Conservation (phyloP, 2,329 filamentous ascomycete species). For the Lizonia empirigonia region DNA sequence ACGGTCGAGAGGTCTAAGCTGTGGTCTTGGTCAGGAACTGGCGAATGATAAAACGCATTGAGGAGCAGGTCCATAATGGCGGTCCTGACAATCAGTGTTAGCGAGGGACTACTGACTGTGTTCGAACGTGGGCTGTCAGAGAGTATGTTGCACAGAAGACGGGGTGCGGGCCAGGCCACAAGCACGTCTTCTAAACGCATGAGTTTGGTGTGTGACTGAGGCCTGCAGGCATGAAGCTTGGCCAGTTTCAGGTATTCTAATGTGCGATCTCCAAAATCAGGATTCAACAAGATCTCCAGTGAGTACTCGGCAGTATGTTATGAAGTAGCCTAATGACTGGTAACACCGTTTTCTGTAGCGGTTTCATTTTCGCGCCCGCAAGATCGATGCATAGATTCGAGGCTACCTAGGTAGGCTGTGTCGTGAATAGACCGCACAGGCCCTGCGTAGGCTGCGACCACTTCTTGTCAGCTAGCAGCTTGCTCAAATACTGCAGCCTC, state of each 20-base stretch:
- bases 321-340: neutral
- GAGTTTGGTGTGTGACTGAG: slow-evolving; percentile 43
- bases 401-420: neutral
- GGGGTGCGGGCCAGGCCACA: slow-evolving; percentile 25
- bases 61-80: slow-evolving; percentile 21
- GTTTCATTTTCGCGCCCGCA: slow-evolving; percentile 12
- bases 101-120: slow-evolving; percentile 26
- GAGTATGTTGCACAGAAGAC: slow-evolving; percentile 42
- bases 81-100: slow-evolving; percentile 27
- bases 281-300: neutral
- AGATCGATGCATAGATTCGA: slow-evolving; percentile 4
- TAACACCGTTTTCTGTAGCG: slow-evolving; percentile 7
- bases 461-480: neutral
- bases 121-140: slow-evolving; percentile 43
- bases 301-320: neutral
- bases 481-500: neutral
- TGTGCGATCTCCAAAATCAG: slow-evolving; percentile 3
- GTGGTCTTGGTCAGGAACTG: slow-evolving; percentile 32
- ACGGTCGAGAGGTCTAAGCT: slow-evolving; percentile 23
- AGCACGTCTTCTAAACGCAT: slow-evolving; percentile 44
- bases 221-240: slow-evolving; percentile 38
- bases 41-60: slow-evolving; percentile 42
- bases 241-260: slow-evolving; percentile 38
- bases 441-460: neutral
- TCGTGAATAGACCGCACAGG: neutral